Conservation (phyloP, 2,329 filamentous ascomycete genomes). For the Monosporascus sp. region DNA sequence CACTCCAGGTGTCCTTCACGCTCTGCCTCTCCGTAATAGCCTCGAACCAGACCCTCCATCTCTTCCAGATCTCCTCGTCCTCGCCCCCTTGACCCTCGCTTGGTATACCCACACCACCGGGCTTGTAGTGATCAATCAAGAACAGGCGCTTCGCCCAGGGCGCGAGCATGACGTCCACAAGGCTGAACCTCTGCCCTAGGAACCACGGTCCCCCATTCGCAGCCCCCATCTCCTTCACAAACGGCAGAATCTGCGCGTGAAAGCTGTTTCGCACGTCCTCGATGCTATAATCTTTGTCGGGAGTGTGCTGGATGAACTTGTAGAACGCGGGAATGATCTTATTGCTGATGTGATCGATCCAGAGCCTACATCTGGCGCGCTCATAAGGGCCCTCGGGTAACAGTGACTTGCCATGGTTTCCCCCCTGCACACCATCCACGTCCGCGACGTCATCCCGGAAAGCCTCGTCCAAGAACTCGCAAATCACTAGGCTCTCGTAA, state of each 20-base stretch:
- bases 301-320: constrained; percentile 51
- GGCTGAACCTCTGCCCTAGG: constrained; percentile 53
- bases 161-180: constrained; percentile 66
- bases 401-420: constrained; percentile 38
- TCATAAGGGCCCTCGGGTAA: constrained; percentile 59
- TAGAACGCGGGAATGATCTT: constrained; percentile 67
- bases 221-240: constrained; percentile 56
- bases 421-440: constrained; percentile 8
- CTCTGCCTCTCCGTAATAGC: constrained; percentile 56
- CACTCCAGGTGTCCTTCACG: constrained; percentile 62
- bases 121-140: constrained; percentile 70
- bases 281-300: constrained; percentile 41
- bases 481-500: constrained; percentile 68
- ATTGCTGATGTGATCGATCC: constrained; percentile 66
- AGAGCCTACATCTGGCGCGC: constrained; percentile 60
- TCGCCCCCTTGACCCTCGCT: constrained; percentile 21
- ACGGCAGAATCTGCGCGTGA: constrained; percentile 50
- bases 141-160: constrained; percentile 70
- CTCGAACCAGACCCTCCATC: constrained; percentile 60
- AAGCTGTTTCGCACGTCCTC: constrained; percentile 54
- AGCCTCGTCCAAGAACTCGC: constrained; percentile 71
- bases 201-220: constrained; percentile 57
- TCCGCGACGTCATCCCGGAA: constrained; percentile 41
- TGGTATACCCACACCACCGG: constrained; percentile 44
- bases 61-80: constrained; percentile 54